These are phyloP conservation scores for Zoysia matrella DNA, from an alignment of 202 grass and related monocot genomes.

Conservation along the genomic window DNA sequence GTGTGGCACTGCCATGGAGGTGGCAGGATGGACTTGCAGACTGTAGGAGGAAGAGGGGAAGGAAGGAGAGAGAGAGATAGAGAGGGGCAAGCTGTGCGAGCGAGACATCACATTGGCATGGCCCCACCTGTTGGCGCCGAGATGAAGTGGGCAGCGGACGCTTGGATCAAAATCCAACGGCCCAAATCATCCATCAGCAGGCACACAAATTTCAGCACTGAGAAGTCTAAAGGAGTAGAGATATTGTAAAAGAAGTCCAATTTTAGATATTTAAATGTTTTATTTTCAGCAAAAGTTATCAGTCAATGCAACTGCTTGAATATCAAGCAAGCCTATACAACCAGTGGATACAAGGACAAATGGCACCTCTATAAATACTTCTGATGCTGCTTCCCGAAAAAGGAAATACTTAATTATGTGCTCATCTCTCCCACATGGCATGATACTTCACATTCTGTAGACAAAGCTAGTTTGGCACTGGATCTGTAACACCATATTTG, in stretches of 20 bases:
- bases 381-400: not conserved
- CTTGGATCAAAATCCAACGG: too few relatives aligned
- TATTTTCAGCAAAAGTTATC: not conserved
- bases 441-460: not conserved
- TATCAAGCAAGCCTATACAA: not conserved
- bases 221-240: too few relatives aligned
- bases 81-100: too few relatives aligned
- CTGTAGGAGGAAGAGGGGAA: too few relatives aligned
- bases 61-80: too few relatives aligned
- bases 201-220: too few relatives aligned
- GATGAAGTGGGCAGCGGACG: too few relatives aligned
- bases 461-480: not conserved
- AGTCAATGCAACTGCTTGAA: not conserved
- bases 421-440: not conserved
- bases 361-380: slow-evolving; percentile 12
- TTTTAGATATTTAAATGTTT: not conserved
- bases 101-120: too few relatives aligned
- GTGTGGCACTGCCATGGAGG: too few relatives aligned
- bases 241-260: not conserved
- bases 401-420: not conserved
- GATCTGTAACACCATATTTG: not conserved
- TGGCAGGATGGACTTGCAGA: too few relatives aligned
- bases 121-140: too few relatives aligned
- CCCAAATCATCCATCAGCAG: too few relatives aligned
- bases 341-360: not conserved